A percentile compares a stretch with the other conserved stretches of the same genome.
These are phyloP conservation scores for Maudiozyma turicensis DNA, from an alignment of 805 yeast species.

Conservation along the genomic window DNA sequence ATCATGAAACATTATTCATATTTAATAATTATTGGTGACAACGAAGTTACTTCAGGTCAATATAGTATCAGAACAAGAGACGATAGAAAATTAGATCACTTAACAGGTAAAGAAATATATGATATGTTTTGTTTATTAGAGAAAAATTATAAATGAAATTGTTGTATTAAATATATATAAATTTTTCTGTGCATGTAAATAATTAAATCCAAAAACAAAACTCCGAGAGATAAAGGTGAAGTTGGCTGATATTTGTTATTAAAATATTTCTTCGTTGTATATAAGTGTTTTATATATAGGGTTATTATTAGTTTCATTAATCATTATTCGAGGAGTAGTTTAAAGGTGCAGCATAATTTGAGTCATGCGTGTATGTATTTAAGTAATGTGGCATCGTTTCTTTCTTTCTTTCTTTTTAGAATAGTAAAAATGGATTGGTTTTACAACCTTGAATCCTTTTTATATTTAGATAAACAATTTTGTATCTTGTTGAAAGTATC, in stretches of 20 bases:
- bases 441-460: background rate
- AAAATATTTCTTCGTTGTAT: too few relatives aligned
- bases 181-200: background rate
- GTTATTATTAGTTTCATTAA: too few relatives aligned
- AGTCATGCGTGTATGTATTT: too few relatives aligned
- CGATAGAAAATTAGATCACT: slow-evolving; percentile 35
- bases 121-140: slow-evolving; percentile 47
- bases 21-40: slow-evolving; percentile 79
- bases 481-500: slow-evolving; percentile 89
- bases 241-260: too few relatives aligned
- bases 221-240: too few relatives aligned
- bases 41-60: slow-evolving; percentile 52
- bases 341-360: too few relatives aligned
- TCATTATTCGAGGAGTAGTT: too few relatives aligned
- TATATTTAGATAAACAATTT: slow-evolving; percentile 50
- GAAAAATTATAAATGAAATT: slow-evolving; percentile 32
- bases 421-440: too few relatives aligned
- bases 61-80: slow-evolving; percentile 56
- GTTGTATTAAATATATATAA: background rate
- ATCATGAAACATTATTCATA: slow-evolving; percentile 64
- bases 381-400: too few relatives aligned
- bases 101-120: slow-evolving; percentile 44
- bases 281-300: too few relatives aligned
- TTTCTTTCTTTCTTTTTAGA: too few relatives aligned
- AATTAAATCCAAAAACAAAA: too few relatives aligned